Base-by-base conservation (phyloP, 768 basidiomycete species). In the Gyrodon lividus region DNA sequence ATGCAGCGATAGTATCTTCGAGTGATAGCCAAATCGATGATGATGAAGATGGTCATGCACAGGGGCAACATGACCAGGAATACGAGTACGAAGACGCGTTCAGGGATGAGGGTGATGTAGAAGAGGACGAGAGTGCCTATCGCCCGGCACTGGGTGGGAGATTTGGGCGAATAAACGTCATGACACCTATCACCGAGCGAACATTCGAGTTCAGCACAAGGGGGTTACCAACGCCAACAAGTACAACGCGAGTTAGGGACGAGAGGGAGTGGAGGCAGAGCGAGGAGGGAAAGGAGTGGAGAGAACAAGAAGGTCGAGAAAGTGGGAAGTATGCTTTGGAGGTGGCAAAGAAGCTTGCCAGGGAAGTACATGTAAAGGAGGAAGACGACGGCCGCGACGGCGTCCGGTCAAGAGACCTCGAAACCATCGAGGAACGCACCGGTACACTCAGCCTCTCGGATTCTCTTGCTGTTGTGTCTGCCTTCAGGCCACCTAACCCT, bases 121-220 rank as follows among this genome's bases (percentile, higher is more conserved):
- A 63, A 12, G 65, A 60, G 16, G 65, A 70, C 1, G 74, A 70
- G 17, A 59, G 63, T 4, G 63, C 61, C 35, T 64, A 69, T 45
- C 62, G 59, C 31, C 67, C 67, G 16, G 86, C 87, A 24, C 74
- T 86, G 45, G 87, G 86, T 14, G 85, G 89, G 16, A 81, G 89
- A 23, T 88, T 90, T 63, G 89, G 87, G 31, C 77, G 80, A 51
- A 89, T 98, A 71, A 85, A 89, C 63, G 86, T 95, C 50, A 94
- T 99, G 93, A 98, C 96, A 8, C 96, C 97, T 3, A 98, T 98
- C 68, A 92, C 92, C 12, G 97, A 99, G 69, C 79, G 95, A 37
- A 98, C 97, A 9, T 81, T 82, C 61, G 97, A 98, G 69, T 95
- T 77, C 65, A 87, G 83, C 59, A 87, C 82, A 14, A 74, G 82